A percentile compares a stretch with the other conserved stretches of the same genome.
Evolutionary conservation across 129 eudicot genomes (phyloP).

Genomic region (Daucus carota): DNA sequence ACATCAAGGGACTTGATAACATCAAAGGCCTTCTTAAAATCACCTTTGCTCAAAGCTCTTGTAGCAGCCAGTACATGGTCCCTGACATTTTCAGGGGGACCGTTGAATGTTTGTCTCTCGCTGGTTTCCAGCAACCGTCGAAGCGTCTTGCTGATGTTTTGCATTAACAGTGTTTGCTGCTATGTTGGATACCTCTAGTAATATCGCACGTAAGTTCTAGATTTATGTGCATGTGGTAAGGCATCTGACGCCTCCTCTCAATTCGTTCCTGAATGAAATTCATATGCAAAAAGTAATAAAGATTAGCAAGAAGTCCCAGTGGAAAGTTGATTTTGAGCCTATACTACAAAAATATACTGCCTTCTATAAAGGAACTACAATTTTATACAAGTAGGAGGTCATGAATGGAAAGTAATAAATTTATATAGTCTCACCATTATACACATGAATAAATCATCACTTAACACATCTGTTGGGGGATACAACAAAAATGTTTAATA

Average conservation of each 20-base stretch:
- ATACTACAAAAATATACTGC: background rate
- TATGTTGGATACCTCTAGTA: slow-evolving; percentile 93
- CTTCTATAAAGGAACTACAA: background rate
- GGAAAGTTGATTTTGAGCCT: background rate
- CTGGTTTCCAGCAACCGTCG: slow-evolving; percentile 58
- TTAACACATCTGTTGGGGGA: background rate
- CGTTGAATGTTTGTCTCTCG: slow-evolving; percentile 78
- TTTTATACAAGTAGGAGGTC: background rate
- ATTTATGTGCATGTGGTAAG: slow-evolving; percentile 97
- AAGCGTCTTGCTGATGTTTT: slow-evolving; percentile 73
- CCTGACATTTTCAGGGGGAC: slow-evolving; percentile 90
- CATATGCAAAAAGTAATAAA: background rate
- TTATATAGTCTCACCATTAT: background rate
- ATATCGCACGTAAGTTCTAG: slow-evolving; percentile 93
- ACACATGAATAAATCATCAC: background rate
- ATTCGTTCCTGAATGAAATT: slow-evolving; percentile 51
- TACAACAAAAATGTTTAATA: background rate
- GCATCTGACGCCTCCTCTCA: slow-evolving; percentile 96
- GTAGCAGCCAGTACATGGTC: slow-evolving; percentile 95
- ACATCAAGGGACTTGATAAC: slow-evolving; percentile 75
- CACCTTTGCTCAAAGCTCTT: slow-evolving; percentile 79
- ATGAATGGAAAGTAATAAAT: background rate
- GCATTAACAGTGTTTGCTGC: slow-evolving; percentile 82
- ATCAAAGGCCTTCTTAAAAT: slow-evolving; percentile 57
- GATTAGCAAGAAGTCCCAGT: background rate